A percentile compares a stretch with the other conserved stretches of the same genome.
Conservation (phyloP, 208 protist species). For the Leishmania guyanensis region DNA sequence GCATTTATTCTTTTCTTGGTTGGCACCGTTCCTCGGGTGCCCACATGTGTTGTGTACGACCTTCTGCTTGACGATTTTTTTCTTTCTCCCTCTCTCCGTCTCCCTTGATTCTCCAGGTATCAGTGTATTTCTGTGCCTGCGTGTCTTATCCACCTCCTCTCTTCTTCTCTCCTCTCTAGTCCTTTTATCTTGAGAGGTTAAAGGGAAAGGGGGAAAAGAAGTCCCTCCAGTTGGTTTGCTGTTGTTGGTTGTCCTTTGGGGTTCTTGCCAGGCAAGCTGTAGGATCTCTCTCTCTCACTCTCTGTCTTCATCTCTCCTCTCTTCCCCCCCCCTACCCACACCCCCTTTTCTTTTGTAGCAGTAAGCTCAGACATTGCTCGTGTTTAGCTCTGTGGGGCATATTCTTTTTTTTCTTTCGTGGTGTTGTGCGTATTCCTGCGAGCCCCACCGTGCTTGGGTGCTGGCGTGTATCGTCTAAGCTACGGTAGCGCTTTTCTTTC, state of each 20-base stretch:
- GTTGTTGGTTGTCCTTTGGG: not conserved
- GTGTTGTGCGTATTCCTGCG: not conserved
- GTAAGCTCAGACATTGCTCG: not conserved
- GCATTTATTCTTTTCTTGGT: not conserved
- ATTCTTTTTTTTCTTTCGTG: not conserved
- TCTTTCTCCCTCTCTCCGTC: not conserved
- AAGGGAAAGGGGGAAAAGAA: too few relatives aligned
- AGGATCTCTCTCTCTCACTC: not conserved
- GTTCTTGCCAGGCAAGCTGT: not conserved
- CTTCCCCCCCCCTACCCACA: not conserved
- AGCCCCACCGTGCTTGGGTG: not conserved
- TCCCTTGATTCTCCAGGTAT: not conserved
- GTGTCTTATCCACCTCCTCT: not conserved
- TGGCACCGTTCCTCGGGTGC: not conserved
- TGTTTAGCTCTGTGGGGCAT: not conserved
- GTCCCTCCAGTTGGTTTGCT: not conserved
- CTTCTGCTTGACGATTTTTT: not conserved
- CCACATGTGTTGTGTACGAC: not conserved
- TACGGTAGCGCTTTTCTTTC: too few relatives aligned
- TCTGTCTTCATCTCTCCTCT: not conserved
- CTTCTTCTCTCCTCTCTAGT: not conserved
- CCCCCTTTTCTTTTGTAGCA: not conserved
- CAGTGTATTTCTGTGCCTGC: too few relatives aligned
- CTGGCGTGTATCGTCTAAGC: not conserved
- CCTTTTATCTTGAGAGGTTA: too few relatives aligned